A percentile compares a stretch with the other conserved stretches of the same genome.
Conservation (phyloP, 192 early-diverging fungal genomes). For the Cladochytrium replicatum region DNA sequence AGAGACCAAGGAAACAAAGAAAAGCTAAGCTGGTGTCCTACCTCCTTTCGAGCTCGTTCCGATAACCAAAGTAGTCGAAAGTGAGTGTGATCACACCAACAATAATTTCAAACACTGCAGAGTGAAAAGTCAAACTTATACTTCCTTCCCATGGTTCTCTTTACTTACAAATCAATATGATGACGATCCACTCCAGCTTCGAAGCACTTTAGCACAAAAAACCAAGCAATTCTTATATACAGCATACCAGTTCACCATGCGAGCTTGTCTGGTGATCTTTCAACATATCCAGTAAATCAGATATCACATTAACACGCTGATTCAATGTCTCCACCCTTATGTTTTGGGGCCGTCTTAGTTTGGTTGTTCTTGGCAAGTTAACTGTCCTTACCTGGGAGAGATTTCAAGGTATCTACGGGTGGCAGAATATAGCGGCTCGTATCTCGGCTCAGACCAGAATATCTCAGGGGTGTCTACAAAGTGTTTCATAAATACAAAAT, state of each 20-base stretch:
- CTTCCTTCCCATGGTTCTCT: not conserved
- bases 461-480: constrained; percentile 63
- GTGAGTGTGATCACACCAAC: constrained; percentile 28
- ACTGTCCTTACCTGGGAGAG: too few relatives aligned
- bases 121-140: too few relatives aligned
- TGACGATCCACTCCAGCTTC: constrained; percentile 94
- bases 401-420: too few relatives aligned
- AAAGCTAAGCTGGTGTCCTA: not conserved
- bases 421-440: constrained; percentile 50
- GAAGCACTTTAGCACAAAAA: too few relatives aligned
- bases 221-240: too few relatives aligned
- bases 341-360: too few relatives aligned
- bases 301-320: constrained; percentile 82
- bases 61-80: constrained; percentile 23
- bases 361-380: too few relatives aligned
- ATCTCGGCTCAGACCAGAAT: constrained; percentile 61
- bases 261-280: constrained; percentile 86
- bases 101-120: constrained; percentile 28
- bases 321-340: constrained; percentile 87
- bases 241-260: constrained; percentile 83
- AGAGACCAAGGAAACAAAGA: not conserved
- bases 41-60: not conserved
- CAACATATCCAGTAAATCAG: constrained; percentile 86
- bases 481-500: not conserved
- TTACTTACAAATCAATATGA: constrained; percentile 66